A percentile compares a stretch with the other conserved stretches of the same genome.
Conservation (phyloP, 129 eudicot genomes). For the Apium graveolens region DNA sequence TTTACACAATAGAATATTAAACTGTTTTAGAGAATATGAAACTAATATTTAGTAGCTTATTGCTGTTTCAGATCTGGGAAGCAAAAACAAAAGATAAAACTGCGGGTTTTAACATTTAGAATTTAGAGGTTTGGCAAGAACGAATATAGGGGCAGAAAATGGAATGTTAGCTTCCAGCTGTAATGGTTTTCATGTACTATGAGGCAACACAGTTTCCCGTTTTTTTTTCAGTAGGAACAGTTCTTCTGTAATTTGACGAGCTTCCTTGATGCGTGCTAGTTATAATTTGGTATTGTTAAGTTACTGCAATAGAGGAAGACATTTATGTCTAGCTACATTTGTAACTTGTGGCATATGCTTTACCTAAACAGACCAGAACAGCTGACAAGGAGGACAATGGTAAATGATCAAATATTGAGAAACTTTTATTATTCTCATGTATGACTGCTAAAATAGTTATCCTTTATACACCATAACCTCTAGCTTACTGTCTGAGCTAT, state of each 20-base stretch:
- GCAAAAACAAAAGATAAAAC: background rate
- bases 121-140: background rate
- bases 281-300: background rate
- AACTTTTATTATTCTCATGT: background rate
- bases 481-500: slow-evolving; percentile 2
- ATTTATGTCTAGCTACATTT: background rate
- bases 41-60: background rate
- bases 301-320: background rate
- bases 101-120: background rate
- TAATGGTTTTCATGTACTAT: background rate
- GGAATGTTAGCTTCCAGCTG: background rate
- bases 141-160: background rate
- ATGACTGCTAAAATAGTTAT: background rate
- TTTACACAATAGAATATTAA: background rate
- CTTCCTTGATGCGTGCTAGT: background rate
- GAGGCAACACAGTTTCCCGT: background rate
- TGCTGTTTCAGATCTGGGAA: background rate
- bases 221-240: background rate
- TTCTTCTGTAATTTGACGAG: background rate
- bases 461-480: background rate
- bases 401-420: background rate
- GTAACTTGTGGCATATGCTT: background rate
- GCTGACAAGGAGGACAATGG: background rate
- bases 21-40: background rate
- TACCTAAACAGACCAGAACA: background rate